These are phyloP conservation scores for Trypanosomatidae sp. DNA, from an alignment of 208 protist species.

Conservation along the genomic window DNA sequence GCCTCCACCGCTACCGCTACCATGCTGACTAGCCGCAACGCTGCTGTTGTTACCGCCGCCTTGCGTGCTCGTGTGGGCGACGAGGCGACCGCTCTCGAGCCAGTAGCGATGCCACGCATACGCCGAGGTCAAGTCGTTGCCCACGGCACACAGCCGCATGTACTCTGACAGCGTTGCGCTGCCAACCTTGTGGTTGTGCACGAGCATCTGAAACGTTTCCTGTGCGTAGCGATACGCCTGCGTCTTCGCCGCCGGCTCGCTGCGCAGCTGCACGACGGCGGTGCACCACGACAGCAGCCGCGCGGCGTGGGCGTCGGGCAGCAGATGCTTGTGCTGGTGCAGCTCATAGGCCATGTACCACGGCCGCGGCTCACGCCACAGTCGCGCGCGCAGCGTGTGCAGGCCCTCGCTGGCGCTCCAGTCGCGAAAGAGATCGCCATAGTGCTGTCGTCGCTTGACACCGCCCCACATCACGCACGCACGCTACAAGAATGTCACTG, in stretches of 20 bases:
- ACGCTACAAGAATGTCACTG: conserved; percentile 1
- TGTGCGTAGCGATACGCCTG: conserved; percentile 76
- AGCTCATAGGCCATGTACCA: conserved; percentile 66
- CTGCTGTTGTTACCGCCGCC: too few relatives aligned
- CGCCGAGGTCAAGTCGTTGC: conserved; percentile 64
- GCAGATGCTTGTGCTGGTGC: conserved; percentile 50
- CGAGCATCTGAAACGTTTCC: conserved; percentile 56
- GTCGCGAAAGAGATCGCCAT: conserved; percentile 50
- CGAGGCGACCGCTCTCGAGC: conserved; percentile 33
- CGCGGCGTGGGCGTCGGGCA: conserved; percentile 69
- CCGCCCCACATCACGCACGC: conserved; percentile 77
- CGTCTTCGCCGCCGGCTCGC: conserved; percentile 11
- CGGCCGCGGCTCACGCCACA: conserved; percentile 72
- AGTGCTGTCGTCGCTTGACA: conserved; percentile 48
- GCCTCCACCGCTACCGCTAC: too few relatives aligned
- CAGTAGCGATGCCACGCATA: conserved; percentile 78
- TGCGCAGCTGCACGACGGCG: conserved; percentile 38
- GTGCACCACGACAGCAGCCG: conserved; percentile 69
- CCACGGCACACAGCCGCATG: conserved; percentile 65
- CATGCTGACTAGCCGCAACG: too few relatives aligned
- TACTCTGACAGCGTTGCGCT: conserved; percentile 42
- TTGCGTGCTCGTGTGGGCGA: too few relatives aligned
- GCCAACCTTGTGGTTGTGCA: conserved; percentile 60
- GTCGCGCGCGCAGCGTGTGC: conserved; percentile 30
- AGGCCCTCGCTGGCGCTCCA: conserved; percentile 61